Evolutionary conservation across 129 eudicot species (phyloP).

Genomic region (Saposhnikovia divaricata): DNA sequence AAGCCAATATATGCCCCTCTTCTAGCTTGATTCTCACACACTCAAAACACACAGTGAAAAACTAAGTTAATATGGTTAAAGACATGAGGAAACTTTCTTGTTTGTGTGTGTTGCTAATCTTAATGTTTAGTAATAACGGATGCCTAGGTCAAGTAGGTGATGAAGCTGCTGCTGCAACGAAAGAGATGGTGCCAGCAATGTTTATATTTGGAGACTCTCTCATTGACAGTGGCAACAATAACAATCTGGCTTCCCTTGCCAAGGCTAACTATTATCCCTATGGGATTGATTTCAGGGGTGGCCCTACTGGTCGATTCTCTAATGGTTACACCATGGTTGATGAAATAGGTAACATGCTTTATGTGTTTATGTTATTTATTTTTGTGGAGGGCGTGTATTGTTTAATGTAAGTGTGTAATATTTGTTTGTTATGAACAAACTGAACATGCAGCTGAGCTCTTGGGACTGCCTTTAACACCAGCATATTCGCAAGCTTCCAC

Average conservation of each 20-base stretch:
- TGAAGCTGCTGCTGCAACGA: constrained; percentile 13
- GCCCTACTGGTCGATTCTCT: constrained; percentile 80
- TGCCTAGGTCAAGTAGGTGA: constrained; percentile 17
- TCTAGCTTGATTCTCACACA: background rate
- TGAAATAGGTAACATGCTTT: constrained; percentile 37
- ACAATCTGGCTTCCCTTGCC: constrained; percentile 64
- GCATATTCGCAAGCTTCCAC: constrained; percentile 52
- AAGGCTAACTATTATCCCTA: constrained; percentile 90
- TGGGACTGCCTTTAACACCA: constrained; percentile 75
- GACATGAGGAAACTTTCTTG: constrained; percentile 13
- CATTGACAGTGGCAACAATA: constrained; percentile 81
- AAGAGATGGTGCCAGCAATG: constrained; percentile 71
- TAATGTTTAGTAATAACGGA: constrained; percentile 14
- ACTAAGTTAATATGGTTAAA: background rate
- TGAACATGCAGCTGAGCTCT: constrained; percentile 50
- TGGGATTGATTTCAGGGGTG: constrained; percentile 73
- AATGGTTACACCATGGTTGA: constrained; percentile 93
- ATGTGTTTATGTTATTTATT: background rate
- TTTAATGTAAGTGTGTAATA: background rate
- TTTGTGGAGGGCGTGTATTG: background rate
- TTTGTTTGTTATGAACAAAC: background rate
- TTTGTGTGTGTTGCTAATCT: constrained; percentile 17
- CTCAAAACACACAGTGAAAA: background rate
- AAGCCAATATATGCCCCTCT: background rate
- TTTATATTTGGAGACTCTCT: constrained; percentile 82